A percentile compares a stretch with the other conserved stretches of the same genome.
phyloP scores from a whole-genome alignment of 2,329 filamentous ascomycete species.

The Fusarium torreyae region DNA sequence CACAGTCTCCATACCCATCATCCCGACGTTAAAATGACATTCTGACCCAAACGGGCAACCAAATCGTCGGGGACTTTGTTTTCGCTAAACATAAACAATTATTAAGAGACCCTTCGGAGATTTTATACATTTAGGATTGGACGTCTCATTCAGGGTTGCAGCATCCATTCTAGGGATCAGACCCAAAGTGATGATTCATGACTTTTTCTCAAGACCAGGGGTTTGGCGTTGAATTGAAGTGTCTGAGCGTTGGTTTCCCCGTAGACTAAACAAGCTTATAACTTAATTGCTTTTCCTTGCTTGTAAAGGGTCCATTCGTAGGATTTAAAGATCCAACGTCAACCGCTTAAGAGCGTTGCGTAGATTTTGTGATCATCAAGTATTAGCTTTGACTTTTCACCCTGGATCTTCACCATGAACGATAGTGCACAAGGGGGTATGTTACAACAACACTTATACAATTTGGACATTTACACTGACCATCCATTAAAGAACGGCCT shows the following conservation, averaged over 20 bases:
- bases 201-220: conserved; percentile 16
- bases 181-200: conserved; percentile 46
- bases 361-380: conserved; percentile 21
- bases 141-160: neutral
- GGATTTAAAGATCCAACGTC: conserved; percentile 18
- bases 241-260: neutral
- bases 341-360: neutral
- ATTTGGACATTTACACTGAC: conserved; percentile 1
- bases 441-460: neutral
- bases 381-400: conserved; percentile 28
- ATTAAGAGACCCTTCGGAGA: conserved; percentile 11
- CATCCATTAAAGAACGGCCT: conserved; percentile 15
- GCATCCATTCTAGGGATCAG: conserved; percentile 2
- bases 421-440: conserved; percentile 25
- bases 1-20: neutral
- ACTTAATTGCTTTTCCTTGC: neutral
- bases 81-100: conserved; percentile 12
- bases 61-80: conserved; percentile 28
- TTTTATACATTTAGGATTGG: neutral
- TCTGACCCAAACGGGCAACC: conserved; percentile 30
- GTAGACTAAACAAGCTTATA: conserved; percentile 33
- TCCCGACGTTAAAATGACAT: conserved; percentile 1
- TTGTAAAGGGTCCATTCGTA: conserved; percentile 11
- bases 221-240: conserved; percentile 1
- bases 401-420: conserved; percentile 33